Percentiles rank a stretch among this genome's conserved stretches.
These are phyloP conservation scores for Zelonia costaricensis DNA, from an alignment of 208 protist genomes.

Conservation along the genomic window DNA sequence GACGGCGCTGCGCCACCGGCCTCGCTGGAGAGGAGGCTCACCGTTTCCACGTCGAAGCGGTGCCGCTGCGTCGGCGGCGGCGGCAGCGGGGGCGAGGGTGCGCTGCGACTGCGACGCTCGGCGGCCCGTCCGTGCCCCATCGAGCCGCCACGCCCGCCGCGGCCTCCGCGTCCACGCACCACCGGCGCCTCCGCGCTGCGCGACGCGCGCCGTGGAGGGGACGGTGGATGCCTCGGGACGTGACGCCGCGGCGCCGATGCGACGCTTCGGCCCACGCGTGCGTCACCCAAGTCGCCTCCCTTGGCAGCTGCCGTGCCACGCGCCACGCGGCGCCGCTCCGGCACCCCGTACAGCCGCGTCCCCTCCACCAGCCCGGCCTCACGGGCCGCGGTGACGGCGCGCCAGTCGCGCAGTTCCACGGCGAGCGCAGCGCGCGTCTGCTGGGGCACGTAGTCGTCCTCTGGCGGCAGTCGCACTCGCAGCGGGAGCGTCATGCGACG, in stretches of 20 bases:
- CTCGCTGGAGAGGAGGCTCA: conserved; percentile 16
- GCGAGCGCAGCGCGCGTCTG: conserved; percentile 1
- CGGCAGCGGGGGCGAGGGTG: no score
- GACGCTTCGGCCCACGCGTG: no score
- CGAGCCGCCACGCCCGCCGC: not conserved
- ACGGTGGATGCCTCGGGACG: no score
- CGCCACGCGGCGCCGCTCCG: no score
- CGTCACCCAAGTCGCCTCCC: no score
- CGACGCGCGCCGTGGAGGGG: no score
- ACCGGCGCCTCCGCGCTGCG: not conserved
- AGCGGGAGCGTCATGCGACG: conserved; percentile 22
- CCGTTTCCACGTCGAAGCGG: conserved; percentile 21
- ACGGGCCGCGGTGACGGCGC: conserved; percentile 6
- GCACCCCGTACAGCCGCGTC: conserved; percentile 12
- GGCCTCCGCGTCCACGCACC: not conserved
- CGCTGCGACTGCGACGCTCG: no score
- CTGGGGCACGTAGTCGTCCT: conserved; percentile 20
- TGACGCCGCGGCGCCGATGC: not conserved
- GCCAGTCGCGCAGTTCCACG: conserved; percentile 4
- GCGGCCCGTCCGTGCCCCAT: no score
- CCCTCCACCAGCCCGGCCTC: conserved; percentile 12
- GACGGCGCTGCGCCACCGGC: not conserved
- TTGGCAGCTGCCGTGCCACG: not conserved
- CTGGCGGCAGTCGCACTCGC: conserved; percentile 18
- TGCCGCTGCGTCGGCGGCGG: not conserved